phyloP scores from a whole-genome alignment of 1,284 basidiomycete genomes.

The Leccinum pachyderme region DNA sequence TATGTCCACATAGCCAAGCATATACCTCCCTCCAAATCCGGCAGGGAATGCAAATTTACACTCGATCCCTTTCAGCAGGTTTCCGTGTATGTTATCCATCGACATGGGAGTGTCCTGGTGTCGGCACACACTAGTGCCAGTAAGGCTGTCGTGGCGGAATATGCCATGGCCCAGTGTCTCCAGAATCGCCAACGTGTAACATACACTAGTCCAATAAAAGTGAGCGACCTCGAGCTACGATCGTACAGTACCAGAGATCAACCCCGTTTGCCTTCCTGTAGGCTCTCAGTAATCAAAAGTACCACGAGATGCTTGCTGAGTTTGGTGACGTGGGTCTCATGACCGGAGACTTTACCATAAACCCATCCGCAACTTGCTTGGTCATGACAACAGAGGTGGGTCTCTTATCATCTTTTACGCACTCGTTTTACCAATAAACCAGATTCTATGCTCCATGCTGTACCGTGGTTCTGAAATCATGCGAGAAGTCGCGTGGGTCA shows the following conservation, averaged over 20 bases:
- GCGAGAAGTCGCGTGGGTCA: slow-evolving; percentile 99
- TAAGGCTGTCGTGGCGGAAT: slow-evolving; percentile 99
- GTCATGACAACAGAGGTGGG: slow-evolving; percentile 99
- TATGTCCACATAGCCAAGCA: slow-evolving; percentile 93
- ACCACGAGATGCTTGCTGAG: slow-evolving; percentile 94
- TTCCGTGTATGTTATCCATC: slow-evolving; percentile 91
- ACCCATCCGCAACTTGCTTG: slow-evolving; percentile 93
- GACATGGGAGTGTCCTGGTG: slow-evolving; percentile 96
- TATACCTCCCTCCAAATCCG: slow-evolving; percentile 88
- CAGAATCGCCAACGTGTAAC: slow-evolving; percentile 93
- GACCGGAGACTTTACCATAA: slow-evolving; percentile 99
- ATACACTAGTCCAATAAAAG: slow-evolving; percentile 99
- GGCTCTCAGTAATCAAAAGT: slow-evolving; percentile 98
- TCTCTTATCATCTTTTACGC: slow-evolving; percentile 29
- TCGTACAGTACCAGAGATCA: slow-evolving; percentile 20
- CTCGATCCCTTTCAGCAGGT: slow-evolving; percentile 98
- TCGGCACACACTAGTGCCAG: slow-evolving; percentile 99
- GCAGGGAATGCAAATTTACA: slow-evolving; percentile 91
- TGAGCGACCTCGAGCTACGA: slow-evolving; percentile 39
- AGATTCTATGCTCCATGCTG: slow-evolving; percentile 99
- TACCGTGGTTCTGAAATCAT: slow-evolving; percentile 99
- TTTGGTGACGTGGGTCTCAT: slow-evolving; percentile 98
- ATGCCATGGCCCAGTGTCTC: slow-evolving; percentile 96
- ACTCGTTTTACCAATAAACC: not conserved
- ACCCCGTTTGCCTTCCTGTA: slow-evolving; percentile 35